Base-by-base conservation (phyloP, 2,329 filamentous ascomycete species). In the Didymella keratinophila region DNA sequence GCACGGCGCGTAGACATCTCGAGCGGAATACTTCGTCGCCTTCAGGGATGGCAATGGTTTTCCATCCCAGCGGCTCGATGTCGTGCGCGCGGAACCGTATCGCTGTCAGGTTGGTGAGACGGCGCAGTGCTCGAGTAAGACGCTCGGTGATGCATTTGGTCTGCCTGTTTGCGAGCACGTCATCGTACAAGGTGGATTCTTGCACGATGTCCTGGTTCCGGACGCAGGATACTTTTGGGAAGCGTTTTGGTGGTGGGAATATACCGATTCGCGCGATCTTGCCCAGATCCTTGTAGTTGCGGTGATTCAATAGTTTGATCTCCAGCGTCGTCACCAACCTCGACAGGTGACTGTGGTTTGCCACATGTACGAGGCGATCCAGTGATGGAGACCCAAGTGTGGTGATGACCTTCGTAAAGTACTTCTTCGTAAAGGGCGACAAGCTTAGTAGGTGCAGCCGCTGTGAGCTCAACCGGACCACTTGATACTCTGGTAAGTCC, bases 241-340 rank as follows among this genome's bases (percentile, higher is more conserved):
- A 72, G 16, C 71, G 69, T 41, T 72, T 73, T 27, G 71, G 71
- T 9, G 70, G 69, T 14, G 70, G 70, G 36, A 65, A 70, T 12
- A 65, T 64, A 23, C 69, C 69, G 16, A 71, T 62, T 14, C 65
- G 62, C 9, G 46, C 52, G 27, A 73, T 71, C 8, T 65, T 59
- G 18, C 34, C 52, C 37, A 74, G 46, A 10, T 58, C 49, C 14
- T 62, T 56, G 52, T 72, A 72, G 51, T 72, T 66, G 28, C 52
- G 56, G 18, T 67, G 62, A 25, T 64, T 71, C 25, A 71, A 52
- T 20, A 73, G 56, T 28, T 63, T 67, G 28, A 73, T 58, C 34
- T 71, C 65, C 32, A 73, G 57, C 16, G 59, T 50, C 23, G 58
- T 65, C 23, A 72, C 69, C 23, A 57, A 43, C 21, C 60, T 41